phyloP scores from a whole-genome alignment of 257 asterid genomes.

The Ophiorrhiza pumila region DNA sequence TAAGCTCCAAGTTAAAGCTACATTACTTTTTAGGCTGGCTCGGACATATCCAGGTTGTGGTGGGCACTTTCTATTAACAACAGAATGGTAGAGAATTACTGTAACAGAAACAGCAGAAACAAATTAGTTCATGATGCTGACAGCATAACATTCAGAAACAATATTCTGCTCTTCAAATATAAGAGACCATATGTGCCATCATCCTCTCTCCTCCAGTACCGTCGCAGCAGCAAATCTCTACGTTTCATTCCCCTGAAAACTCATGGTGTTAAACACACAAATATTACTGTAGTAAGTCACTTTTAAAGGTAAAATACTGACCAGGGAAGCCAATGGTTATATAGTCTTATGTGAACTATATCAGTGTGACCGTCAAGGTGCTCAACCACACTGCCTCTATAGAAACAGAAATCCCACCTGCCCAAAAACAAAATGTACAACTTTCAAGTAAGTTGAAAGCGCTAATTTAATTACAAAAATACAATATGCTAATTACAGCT shows the following conservation, averaged over 20 bases:
- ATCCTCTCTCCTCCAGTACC: constrained; percentile 98
- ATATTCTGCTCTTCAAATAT: neutral
- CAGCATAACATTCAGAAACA: neutral
- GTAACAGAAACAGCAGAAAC: constrained; percentile 26
- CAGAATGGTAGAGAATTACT: constrained; percentile 89
- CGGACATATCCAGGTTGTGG: constrained; percentile 80
- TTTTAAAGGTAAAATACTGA: constrained; percentile 27
- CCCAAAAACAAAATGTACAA: constrained; percentile 14
- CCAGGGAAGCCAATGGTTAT: constrained; percentile 92
- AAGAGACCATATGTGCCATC: constrained; percentile 85
- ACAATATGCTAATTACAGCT: neutral
- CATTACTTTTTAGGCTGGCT: constrained; percentile 87
- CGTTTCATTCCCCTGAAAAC: constrained; percentile 74
- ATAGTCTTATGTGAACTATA: constrained; percentile 67
- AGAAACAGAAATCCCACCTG: constrained; percentile 93
- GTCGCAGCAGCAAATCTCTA: constrained; percentile 73
- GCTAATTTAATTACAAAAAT: neutral
- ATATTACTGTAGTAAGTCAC: constrained; percentile 7
- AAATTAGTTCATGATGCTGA: neutral
- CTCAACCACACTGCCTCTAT: constrained; percentile 76
- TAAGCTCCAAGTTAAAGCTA: constrained; percentile 37
- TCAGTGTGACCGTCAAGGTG: constrained; percentile 89
- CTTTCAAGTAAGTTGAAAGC: too few relatives aligned
- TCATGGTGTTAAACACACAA: constrained; percentile 19
- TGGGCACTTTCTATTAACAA: constrained; percentile 66